Percentiles rank a stretch among this genome's conserved stretches.
These are phyloP conservation scores for Cryptosporidium muris DNA, from an alignment of 169 alveolate genomes.

Conservation along the genomic window DNA sequence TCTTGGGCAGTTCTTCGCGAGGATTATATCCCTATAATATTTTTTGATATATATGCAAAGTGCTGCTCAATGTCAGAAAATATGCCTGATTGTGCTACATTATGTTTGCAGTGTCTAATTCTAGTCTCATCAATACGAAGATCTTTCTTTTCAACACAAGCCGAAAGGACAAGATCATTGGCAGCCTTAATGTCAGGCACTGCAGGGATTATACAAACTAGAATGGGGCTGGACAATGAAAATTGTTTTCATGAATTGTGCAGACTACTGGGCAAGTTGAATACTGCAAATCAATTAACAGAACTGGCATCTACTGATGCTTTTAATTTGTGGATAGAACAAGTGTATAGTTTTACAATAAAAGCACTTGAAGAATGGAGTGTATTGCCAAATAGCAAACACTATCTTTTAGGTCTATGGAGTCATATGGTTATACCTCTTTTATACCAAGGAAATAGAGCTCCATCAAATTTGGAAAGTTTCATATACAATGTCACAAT, in stretches of 20 bases:
- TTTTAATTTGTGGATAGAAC: slow-evolving; percentile 89
- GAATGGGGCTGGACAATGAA: slow-evolving; percentile 87
- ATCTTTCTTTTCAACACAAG: slow-evolving; percentile 88
- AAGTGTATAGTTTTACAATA: slow-evolving; percentile 86
- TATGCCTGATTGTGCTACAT: slow-evolving; percentile 84
- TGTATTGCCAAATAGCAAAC: slow-evolving; percentile 89
- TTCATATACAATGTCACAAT: slow-evolving; percentile 78
- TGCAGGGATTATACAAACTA: slow-evolving; percentile 83
- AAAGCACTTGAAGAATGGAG: slow-evolving; percentile 88
- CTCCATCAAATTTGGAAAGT: slow-evolving; percentile 81
- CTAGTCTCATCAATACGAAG: slow-evolving; percentile 87
- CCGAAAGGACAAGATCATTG: slow-evolving; percentile 83
- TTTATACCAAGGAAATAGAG: slow-evolving; percentile 83
- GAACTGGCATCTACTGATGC: slow-evolving; percentile 72
- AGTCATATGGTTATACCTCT: slow-evolving; percentile 89
- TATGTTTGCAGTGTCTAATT: slow-evolving; percentile 86
- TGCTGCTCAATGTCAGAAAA: slow-evolving; percentile 47
- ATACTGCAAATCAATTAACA: slow-evolving; percentile 88
- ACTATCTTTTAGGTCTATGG: slow-evolving; percentile 91
- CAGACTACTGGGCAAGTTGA: slow-evolving; percentile 88
- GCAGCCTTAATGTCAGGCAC: slow-evolving; percentile 88
- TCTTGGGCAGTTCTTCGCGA: slow-evolving; percentile 88
- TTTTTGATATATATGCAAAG: slow-evolving; percentile 72
- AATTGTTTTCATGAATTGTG: slow-evolving; percentile 91
- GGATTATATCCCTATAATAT: slow-evolving; percentile 82